phyloP scores from a whole-genome alignment of 2,329 filamentous ascomycete genomes.

The Nemania abortiva region DNA sequence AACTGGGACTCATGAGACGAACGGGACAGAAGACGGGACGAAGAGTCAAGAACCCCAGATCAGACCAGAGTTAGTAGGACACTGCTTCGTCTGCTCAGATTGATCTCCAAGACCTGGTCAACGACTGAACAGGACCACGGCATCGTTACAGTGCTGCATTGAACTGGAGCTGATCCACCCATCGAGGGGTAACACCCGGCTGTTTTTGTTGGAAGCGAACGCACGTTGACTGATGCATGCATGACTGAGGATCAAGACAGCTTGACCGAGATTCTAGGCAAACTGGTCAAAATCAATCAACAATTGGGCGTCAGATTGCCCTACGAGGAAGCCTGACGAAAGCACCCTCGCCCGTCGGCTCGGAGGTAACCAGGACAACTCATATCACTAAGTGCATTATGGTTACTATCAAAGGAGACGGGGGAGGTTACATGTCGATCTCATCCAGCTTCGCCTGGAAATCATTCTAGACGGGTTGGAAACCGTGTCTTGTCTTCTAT shows the following conservation, averaged over 20 bases:
- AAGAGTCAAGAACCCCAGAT: conserved; percentile 20
- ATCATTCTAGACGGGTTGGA: conserved; percentile 12
- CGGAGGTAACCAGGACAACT: conserved; percentile 2
- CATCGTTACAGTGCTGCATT: conserved; percentile 20
- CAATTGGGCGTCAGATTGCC: conserved; percentile 20
- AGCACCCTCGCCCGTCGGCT: conserved; percentile 17
- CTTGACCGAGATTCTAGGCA: conserved; percentile 34
- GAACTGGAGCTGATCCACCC: conserved; percentile 33
- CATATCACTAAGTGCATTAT: conserved; percentile 7
- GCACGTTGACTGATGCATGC: conserved; percentile 36
- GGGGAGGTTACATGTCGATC: conserved; percentile 20
- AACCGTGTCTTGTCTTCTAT: conserved; percentile 12
- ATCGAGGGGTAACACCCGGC: conserved; percentile 37
- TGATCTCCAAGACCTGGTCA: conserved; percentile 35
- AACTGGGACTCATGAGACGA: conserved; percentile 24
- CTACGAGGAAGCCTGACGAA: conserved; percentile 19
- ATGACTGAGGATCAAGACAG: conserved; percentile 36
- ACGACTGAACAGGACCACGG: conserved; percentile 22
- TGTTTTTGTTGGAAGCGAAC: conserved; percentile 36
- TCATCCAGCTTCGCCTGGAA: conserved; percentile 12
- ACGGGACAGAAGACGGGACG: conserved; percentile 19
- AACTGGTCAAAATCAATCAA: background rate
- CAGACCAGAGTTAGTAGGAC: conserved; percentile 5
- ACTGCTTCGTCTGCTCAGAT: conserved; percentile 18
- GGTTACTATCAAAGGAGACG: background rate